phyloP scores from a whole-genome alignment of 2,329 filamentous ascomycete species.

The Paradendryphiella salina region DNA sequence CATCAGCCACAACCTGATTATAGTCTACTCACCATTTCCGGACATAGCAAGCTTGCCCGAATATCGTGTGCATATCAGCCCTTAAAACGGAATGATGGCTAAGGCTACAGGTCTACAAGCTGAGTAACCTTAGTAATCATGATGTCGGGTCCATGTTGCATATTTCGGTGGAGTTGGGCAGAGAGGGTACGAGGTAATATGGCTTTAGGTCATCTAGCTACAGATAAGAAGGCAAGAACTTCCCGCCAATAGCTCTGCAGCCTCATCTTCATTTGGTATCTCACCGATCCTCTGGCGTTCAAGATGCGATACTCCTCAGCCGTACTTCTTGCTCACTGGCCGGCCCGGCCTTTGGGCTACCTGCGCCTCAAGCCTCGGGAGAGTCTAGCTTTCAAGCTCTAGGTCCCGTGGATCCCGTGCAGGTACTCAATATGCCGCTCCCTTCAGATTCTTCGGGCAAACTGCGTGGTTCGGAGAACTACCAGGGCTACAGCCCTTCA shows the following conservation, averaged over 20 bases:
- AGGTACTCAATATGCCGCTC: constrained; percentile 11
- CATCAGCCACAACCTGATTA: neutral
- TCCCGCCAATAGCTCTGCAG: neutral
- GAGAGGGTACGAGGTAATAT: neutral
- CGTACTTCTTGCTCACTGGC: neutral
- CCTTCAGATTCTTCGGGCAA: constrained; percentile 44
- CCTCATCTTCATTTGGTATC: neutral
- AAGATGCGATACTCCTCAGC: constrained; percentile 5
- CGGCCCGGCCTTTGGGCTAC: constrained; percentile 11
- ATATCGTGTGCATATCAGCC: neutral
- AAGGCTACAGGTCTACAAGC: neutral
- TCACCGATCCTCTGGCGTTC: neutral
- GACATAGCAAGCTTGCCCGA: neutral
- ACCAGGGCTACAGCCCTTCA: constrained; percentile 42
- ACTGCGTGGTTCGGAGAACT: constrained; percentile 38
- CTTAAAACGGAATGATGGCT: neutral
- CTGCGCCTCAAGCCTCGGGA: constrained; percentile 7
- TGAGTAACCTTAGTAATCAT: neutral
- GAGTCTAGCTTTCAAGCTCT: constrained; percentile 1
- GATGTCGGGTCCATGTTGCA: neutral
- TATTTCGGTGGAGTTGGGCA: neutral
- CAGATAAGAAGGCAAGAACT: neutral
- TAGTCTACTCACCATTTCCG: neutral
- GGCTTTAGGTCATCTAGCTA: neutral
- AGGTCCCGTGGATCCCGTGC: constrained; percentile 15